Evolutionary conservation across 2,329 filamentous ascomycete genomes (phyloP).

Genomic region (Neocucurbitaria cava): DNA sequence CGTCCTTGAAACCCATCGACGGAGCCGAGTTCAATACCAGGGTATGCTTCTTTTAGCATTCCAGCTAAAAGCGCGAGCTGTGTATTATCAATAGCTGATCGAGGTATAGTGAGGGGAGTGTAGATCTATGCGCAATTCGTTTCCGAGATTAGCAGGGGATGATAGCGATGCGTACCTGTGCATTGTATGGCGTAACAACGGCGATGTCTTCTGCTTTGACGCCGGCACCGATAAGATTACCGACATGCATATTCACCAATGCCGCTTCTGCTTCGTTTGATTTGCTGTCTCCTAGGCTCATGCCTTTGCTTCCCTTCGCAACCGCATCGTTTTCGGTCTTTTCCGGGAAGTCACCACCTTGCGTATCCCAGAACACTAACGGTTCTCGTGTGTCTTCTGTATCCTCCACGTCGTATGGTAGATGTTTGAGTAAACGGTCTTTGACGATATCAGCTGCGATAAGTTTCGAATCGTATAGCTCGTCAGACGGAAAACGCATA

Average conservation of each 20-base stretch:
- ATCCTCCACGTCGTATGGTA: slow-evolving; percentile 78
- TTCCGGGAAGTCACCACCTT: slow-evolving; percentile 91
- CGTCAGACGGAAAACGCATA: slow-evolving; percentile 90
- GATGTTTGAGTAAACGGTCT: slow-evolving; percentile 73
- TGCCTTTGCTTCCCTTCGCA: slow-evolving; percentile 55
- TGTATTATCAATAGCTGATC: slow-evolving; percentile 17
- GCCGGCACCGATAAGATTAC: slow-evolving; percentile 77
- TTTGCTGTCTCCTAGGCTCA: slow-evolving; percentile 75
- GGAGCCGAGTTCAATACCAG: slow-evolving; percentile 90
- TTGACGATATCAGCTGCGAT: slow-evolving; percentile 82
- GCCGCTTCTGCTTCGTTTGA: slow-evolving; percentile 90
- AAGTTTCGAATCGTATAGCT: slow-evolving; percentile 83
- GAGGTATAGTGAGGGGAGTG: neutral
- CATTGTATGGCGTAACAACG: slow-evolving; percentile 95
- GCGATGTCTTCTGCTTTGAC: slow-evolving; percentile 86
- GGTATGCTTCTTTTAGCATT: slow-evolving; percentile 79
- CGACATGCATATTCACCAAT: slow-evolving; percentile 80
- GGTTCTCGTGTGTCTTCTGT: slow-evolving; percentile 89
- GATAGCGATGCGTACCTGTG: slow-evolving; percentile 64
- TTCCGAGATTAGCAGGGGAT: slow-evolving; percentile 10
- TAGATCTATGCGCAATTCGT: slow-evolving; percentile 7
- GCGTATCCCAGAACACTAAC: slow-evolving; percentile 93
- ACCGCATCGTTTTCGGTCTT: slow-evolving; percentile 73
- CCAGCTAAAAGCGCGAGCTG: slow-evolving; percentile 78
- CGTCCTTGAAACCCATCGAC: slow-evolving; percentile 97